Evolutionary conservation across 1,139 yeast species (phyloP).

Genomic region (Taphrina deformans): DNA sequence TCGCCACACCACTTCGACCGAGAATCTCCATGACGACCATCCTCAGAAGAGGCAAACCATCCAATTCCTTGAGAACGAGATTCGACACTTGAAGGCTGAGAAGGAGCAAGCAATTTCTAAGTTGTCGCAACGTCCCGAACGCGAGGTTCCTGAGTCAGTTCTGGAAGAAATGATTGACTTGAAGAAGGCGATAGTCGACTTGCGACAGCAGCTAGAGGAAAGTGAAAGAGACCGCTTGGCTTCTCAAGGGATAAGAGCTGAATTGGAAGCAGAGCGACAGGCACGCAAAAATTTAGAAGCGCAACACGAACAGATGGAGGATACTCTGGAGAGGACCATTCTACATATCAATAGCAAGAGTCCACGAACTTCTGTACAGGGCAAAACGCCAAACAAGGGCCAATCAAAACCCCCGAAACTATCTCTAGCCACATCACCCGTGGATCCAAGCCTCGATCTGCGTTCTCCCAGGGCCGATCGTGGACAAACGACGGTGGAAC

Average conservation of each 20-base stretch:
- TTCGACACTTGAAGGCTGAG: conserved; percentile 18
- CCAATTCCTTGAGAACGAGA: conserved; percentile 26
- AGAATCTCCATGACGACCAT: conserved; percentile 22
- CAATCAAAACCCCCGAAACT: background rate
- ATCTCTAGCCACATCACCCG: background rate
- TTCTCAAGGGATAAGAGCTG: background rate
- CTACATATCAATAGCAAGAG: conserved; percentile 1
- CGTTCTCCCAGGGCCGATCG: conserved; percentile 23
- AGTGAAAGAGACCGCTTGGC: background rate
- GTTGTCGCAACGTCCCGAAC: background rate
- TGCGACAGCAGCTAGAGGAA: background rate
- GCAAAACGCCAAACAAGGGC: background rate
- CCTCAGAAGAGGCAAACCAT: conserved; percentile 31
- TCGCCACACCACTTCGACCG: background rate
- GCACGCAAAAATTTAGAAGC: conserved; percentile 1
- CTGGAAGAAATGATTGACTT: background rate
- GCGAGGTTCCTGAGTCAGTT: background rate
- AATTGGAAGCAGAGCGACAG: conserved; percentile 5
- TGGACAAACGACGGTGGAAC: conserved; percentile 1
- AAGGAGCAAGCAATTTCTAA: background rate
- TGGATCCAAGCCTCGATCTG: conserved; percentile 1
- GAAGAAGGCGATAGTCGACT: background rate
- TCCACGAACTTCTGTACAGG: background rate
- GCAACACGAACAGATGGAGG: conserved; percentile 8
- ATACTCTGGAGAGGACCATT: conserved; percentile 12